Evolutionary conservation across 768 basidiomycete genomes (phyloP).

Genomic region (Lyophyllum atratum): DNA sequence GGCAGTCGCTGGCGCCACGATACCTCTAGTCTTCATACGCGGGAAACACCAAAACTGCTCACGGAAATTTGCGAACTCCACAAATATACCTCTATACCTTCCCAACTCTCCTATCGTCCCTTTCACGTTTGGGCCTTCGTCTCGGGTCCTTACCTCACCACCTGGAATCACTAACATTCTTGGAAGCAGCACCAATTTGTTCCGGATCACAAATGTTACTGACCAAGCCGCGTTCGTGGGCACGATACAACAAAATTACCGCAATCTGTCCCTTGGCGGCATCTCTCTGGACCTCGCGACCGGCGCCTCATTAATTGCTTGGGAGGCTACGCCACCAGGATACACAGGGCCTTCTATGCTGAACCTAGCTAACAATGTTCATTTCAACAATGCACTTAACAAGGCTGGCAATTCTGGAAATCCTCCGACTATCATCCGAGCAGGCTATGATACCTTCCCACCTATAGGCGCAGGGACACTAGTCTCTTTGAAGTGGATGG

Average conservation of each 20-base stretch:
- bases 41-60: conserved; percentile 54
- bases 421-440: conserved; percentile 53
- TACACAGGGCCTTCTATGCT: conserved; percentile 60
- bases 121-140: conserved; percentile 29
- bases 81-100: conserved; percentile 52
- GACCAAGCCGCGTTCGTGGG: conserved; percentile 64
- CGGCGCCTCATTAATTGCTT: conserved; percentile 61
- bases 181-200: conserved; percentile 36
- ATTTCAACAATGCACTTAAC: conserved; percentile 66
- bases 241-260: conserved; percentile 51
- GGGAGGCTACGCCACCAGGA: conserved; percentile 68
- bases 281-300: conserved; percentile 58
- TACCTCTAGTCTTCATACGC: conserved; percentile 67
- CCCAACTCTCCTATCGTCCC: conserved; percentile 45
- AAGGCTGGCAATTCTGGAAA: conserved; percentile 37
- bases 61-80: conserved; percentile 35
- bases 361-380: conserved; percentile 67
- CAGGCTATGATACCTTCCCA: conserved; percentile 62
- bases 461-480: conserved; percentile 56
- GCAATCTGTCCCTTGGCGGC: conserved; percentile 64
- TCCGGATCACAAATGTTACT: conserved; percentile 43
- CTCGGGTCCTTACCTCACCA: conserved; percentile 52
- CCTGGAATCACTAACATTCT: conserved; percentile 51
- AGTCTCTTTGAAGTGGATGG: conserved; percentile 69
- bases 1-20: conserved; percentile 62